Evolutionary conservation across 2,329 filamentous ascomycete genomes (phyloP), one percentile per base, ranked within the genome.

Genomic region (Monosporascus cannonballus): DNA sequence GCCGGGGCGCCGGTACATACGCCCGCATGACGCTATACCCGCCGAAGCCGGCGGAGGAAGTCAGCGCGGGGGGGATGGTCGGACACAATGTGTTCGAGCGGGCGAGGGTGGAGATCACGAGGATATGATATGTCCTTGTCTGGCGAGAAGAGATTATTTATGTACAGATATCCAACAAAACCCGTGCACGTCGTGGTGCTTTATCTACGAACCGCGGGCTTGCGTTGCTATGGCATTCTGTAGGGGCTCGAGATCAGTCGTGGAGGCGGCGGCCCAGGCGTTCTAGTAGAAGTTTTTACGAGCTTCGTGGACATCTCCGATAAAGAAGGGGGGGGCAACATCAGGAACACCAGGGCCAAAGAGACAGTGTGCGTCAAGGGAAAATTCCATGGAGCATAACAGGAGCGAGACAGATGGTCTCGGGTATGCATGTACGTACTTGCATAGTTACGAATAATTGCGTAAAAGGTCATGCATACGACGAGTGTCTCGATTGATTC

Each of bases 71-170:
- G 3, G 79, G 76, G 11, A 76, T 87, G 65, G 72, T 92, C 46
- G 77, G 80, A 38, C 90, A 96, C 69, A 83, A 83, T 61, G 73
- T 97, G 24, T 96, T 87, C 70, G 85, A 93, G 56, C 78, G 94
- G 55, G 86, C 90, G 30, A 82, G 93, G 56, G 90, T 96, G 22
- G 93, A 99, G 70, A 87, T 99, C 65, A 81, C 87, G 38, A 86
- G 82, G 73, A 94, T 96, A 69, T 83, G 71, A 62, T 63, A 59
- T 30, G 41, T 22, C 11, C 30, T 11, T 5, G 30, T 14, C 24
- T 15, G 22, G 8, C 44, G 11, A 41, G 17, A 22, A 15, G n/a
- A 4, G 36, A n/a, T 30, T 41, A 4, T 50, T 47, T 53, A 56
- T 58, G 55, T 64, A 60, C 61, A 24, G 22, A 8, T 24, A 50